Evolutionary conservation across 2,329 filamentous ascomycete species (phyloP), one percentile per base, ranked within the genome.

Genomic region (Calonectria montana): DNA sequence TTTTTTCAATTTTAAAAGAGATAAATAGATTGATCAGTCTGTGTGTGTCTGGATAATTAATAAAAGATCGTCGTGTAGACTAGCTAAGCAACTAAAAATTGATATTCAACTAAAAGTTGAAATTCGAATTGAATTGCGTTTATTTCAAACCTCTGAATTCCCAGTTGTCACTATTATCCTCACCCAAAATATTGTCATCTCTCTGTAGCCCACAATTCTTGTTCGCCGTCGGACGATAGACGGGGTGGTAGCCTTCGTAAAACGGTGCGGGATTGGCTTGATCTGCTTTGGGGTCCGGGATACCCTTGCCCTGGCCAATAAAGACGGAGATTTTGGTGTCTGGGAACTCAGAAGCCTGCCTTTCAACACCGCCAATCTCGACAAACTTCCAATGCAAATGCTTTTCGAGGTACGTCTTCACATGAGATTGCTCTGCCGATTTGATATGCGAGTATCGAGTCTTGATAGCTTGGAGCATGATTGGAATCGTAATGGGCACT

Each of bases 401-500:
- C 9, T 21, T 4, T 18, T 8, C 13, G 27, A 57, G 31, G 6
- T 70, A 70, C 2, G 48, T 41, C 6, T 37, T 48, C 1, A 70
- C 67, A 8, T 70, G 37, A 3, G 37, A 16, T 15, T 39, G 47
- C 9, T 7, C 21, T 13, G 25, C 21, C 50, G 25, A 48, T 4
- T 59, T 55, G 5, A 63, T 62, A 9, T 70, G 39, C 4, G 57
- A 27, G 41, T 23, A 18, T 1, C 10, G 29, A 2, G 37, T 18
- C 48, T 55, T 21, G 35, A 57, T n/a, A 29, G 50, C 50, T 16
- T 70, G 67, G 7, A 39, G n/a, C 37, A 70, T 23, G 16, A 70
- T 61, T 12, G 39, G 37, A 27, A 70, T 70, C 1, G 67, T 70
- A 15, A 70, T 27, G 21, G 67, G 67, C 2, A 70, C 50, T 48